Evolutionary conservation across 495 filamentous ascomycete species (phyloP), one percentile per base, ranked within the genome.

Genomic region (Chaetomium tenue): DNA sequence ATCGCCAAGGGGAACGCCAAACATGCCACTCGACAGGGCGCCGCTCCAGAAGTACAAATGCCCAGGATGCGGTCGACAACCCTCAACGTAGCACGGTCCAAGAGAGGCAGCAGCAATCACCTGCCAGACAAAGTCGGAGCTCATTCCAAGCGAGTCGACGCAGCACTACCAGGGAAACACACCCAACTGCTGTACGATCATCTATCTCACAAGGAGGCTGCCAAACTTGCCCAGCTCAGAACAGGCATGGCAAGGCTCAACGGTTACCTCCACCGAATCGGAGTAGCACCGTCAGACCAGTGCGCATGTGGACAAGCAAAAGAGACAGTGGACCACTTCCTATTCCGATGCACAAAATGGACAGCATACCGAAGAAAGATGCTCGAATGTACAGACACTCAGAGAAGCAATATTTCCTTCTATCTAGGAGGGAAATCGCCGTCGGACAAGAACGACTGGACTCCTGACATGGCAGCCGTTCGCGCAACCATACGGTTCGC

Each of bases 261-360:
- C 48, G 22, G 0, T 2, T 51, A 51, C 48, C 48, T 51, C 0
- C 22, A 51, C 7, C 48, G 23, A 13, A 51, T 51, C 23, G 22
- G 7, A 51, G 48, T 11, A 51, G 48, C 48, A 9, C 48, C 48
- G 48, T 23, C 48, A 51, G 20, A 51, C 13, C 48, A 51, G 48
- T 51, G 23, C 22, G 48, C 23, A 13, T 51, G 48, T 15, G 48
- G 48, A 5, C 48, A 51, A 51, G 48, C 48, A 25, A 51, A 3
- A 51, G 48, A 51, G 48, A 51, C 23, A 26, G 48, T 51, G 11
- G 48, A 51, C 20, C 48, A 51, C 48, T 51, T 51, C 48, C 20
- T 51, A 20, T 51, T 51, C 48, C 48, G 48, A 51, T 51, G 23
- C 48, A 51, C 3, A 9, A 1, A 52, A 28, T 47, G 16, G 44